Evolutionary conservation across 2,329 filamentous ascomycete genomes (phyloP), one percentile per base, ranked within the genome.

Genomic region (Thelonectria blattea): DNA sequence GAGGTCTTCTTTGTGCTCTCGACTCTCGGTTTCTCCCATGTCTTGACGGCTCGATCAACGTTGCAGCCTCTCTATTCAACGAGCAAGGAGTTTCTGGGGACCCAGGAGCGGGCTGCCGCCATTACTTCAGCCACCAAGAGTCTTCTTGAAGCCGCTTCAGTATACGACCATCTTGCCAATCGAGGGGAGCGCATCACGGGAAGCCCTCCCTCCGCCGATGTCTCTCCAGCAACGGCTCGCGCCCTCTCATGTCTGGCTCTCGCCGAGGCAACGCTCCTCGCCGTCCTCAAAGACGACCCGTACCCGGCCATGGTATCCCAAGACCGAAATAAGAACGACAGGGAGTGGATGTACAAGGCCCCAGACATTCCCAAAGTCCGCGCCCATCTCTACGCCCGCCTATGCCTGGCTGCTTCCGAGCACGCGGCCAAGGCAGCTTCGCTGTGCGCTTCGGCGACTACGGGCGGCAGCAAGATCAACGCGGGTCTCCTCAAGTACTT

Each of bases 321-420:
- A 70, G 87, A 89, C 58, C 85, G 93, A 49, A 96, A 96, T 72
- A 86, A 89, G 54, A 88, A 89, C 67, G 92, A 93, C 74, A 92
- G 86, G 62, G 94, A 98, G 67, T 99, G 94, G 94, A 98, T 98
- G 93, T 96, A 95, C 75, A 92, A 91, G 70, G 86, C 92, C 0
- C 92, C 94, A 1, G 88, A 92, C 52, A 91, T 97, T 50, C 91
- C 93, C 30, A 93, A 94, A 72, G 93, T 97, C 17, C 88, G 94
- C 48, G 92, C 92, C 9, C 89, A 96, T 71, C 82, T 99, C 2
- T 96, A 96, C 72, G 93, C 93, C 2, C 84, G 94, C 1, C 81
- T 98, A 8, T 98, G 93, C 73, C 83, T 98, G 11, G 92, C 93
- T 0, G 92, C 93, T 0, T 89, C 91, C 1, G 93, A 97, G 67